Percentiles rank a stretch among this genome's conserved stretches.
Evolutionary conservation across 1,284 basidiomycete genomes (phyloP).

Genomic region (Sphagnurus paluster): DNA sequence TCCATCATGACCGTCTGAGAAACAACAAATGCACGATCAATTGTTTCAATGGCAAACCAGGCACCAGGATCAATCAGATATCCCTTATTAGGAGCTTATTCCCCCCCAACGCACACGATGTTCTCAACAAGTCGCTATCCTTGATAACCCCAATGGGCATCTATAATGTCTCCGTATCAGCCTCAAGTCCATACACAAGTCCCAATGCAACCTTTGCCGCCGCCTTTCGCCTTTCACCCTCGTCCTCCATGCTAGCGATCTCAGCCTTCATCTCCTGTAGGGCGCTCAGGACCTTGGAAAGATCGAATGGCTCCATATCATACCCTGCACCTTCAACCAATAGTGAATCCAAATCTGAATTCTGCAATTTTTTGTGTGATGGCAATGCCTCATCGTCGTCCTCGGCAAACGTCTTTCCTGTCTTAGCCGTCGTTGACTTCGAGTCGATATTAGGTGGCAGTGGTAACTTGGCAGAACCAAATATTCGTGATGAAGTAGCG

Average conservation of each 20-base stretch:
- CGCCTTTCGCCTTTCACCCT: slow-evolving; percentile 60
- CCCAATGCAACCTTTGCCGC: slow-evolving; percentile 74
- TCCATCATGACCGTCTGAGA: slow-evolving; percentile 16
- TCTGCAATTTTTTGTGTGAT: slow-evolving; percentile 1
- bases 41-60: slow-evolving; percentile 12
- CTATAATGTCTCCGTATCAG: slow-evolving; percentile 13
- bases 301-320: slow-evolving; percentile 55
- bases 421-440: background rate
- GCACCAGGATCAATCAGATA: slow-evolving; percentile 18
- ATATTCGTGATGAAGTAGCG: slow-evolving; percentile 42
- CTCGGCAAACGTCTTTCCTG: background rate
- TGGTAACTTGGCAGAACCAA: slow-evolving; percentile 37
- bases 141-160: background rate
- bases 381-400: background rate
- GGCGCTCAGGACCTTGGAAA: slow-evolving; percentile 59
- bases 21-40: slow-evolving; percentile 3
- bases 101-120: too few species aligned
- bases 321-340: slow-evolving; percentile 31
- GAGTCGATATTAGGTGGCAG: background rate
- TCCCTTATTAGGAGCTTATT: too few species aligned
- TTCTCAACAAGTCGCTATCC: background rate
- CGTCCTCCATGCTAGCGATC: slow-evolving; percentile 65
- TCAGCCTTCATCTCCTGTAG: slow-evolving; percentile 73
- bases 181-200: slow-evolving; percentile 66
- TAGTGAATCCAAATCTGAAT: slow-evolving; percentile 15